These are phyloP conservation scores for Ambrosiella beaveri DNA, from an alignment of 2,329 filamentous ascomycete genomes.

Conservation along the genomic window DNA sequence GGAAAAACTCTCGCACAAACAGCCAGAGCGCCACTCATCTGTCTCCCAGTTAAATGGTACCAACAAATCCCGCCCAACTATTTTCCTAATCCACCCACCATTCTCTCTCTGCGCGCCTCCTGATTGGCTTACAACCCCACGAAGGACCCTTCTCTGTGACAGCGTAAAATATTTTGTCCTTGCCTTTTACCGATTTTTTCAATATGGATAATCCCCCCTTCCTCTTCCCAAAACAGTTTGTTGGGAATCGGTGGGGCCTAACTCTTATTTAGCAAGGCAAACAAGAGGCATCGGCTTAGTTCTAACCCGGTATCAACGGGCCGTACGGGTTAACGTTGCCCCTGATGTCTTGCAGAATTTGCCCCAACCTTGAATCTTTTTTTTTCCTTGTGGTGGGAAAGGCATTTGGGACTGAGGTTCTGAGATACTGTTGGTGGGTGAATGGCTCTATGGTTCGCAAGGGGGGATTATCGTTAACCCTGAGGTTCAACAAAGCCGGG, in stretches of 20 bases:
- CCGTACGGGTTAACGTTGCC: neutral
- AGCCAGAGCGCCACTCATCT: no score
- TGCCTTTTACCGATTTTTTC: neutral
- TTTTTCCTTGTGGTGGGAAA: no score
- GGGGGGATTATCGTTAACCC: no score
- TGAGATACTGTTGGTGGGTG: no score
- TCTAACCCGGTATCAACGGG: neutral
- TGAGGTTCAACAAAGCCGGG: no score
- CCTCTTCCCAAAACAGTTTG: conserved; percentile 5
- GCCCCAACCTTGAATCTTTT: neutral
- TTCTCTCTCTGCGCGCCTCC: neutral
- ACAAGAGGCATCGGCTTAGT: conserved; percentile 3
- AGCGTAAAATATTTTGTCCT: neutral
- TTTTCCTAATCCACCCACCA: neutral
- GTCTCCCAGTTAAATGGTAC: neutral
- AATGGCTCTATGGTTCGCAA: no score
- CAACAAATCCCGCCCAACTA: neutral
- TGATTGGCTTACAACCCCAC: neutral
- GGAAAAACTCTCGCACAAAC: no score
- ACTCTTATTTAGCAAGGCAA: neutral
- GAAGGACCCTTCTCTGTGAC: neutral
- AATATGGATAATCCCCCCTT: neutral
- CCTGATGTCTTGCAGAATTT: neutral
- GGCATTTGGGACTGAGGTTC: no score
- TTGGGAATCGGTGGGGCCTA: conserved; percentile 9